phyloP scores from a whole-genome alignment of 2,329 filamentous ascomycete species.

The Botrytis medusae region DNA sequence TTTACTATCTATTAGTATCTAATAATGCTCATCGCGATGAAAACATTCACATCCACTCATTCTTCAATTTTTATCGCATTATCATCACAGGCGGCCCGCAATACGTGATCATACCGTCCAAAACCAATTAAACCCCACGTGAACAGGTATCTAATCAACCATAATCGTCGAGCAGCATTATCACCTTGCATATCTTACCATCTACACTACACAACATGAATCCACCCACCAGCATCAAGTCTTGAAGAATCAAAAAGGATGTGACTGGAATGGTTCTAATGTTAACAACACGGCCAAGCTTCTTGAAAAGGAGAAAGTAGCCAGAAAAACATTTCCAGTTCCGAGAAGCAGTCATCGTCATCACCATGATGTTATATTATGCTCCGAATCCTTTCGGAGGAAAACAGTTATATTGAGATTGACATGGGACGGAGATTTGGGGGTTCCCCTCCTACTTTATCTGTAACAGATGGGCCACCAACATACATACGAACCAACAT shows the following conservation, averaged over 20 bases:
- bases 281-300: neutral
- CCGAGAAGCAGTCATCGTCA: neutral
- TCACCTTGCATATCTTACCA: constrained; percentile 6
- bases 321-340: neutral
- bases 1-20: neutral
- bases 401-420: neutral
- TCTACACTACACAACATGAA: neutral
- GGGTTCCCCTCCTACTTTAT: neutral
- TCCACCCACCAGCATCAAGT: neutral
- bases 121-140: neutral
- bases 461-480: neutral
- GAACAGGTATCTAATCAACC: neutral
- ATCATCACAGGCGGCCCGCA: neutral
- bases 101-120: neutral
- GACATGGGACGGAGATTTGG: neutral
- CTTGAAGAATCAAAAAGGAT: neutral
- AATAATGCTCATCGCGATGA: neutral
- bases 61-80: neutral
- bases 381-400: neutral
- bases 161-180: constrained; percentile 1
- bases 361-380: neutral
- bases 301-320: neutral
- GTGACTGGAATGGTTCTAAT: neutral
- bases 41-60: constrained; percentile 2
- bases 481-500: neutral